phyloP scores from a whole-genome alignment of 2,329 filamentous ascomycete genomes.

The Phaeosphaeriaceae sp. region DNA sequence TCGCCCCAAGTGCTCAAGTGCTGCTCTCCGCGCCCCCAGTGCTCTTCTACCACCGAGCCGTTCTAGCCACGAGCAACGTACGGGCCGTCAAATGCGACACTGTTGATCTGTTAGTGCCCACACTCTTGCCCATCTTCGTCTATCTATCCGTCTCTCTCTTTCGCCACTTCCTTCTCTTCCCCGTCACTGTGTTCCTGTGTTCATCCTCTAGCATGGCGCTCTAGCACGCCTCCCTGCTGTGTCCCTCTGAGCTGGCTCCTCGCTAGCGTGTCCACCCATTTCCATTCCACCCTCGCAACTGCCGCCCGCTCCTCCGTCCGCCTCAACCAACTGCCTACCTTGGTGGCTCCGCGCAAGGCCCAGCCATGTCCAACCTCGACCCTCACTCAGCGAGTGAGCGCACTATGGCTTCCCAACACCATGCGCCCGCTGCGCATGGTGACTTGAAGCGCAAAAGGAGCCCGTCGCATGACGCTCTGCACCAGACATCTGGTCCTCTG shows the following conservation, averaged over 20 bases:
- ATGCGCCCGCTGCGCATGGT: constrained; percentile 25
- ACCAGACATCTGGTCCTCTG: constrained; percentile 43
- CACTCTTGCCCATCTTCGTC: constrained; percentile 6
- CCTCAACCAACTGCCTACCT: constrained; percentile 19
- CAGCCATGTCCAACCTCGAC: constrained; percentile 34
- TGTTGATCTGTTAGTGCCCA: not conserved
- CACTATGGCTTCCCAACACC: constrained; percentile 33
- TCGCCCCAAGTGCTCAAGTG: not conserved
- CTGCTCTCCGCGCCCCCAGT: not conserved
- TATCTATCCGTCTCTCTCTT: constrained; percentile 6
- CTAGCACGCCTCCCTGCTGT: constrained; percentile 9
- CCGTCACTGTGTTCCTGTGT: no score
- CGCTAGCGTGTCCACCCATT: constrained; percentile 27
- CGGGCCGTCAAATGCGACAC: not conserved
- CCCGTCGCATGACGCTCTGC: constrained; percentile 46
- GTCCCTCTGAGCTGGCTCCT: constrained; percentile 17
- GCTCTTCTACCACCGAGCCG: not conserved
- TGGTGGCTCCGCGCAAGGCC: constrained; percentile 19
- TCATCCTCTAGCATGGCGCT: constrained; percentile 16
- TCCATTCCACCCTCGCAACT: constrained; percentile 28
- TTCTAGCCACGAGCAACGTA: not conserved
- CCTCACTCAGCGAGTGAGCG: constrained; percentile 24
- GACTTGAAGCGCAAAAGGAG: constrained; percentile 58
- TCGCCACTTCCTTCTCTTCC: constrained; percentile 11
- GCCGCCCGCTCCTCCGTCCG: constrained; percentile 21